These are phyloP conservation scores for Aspergillus sparsus DNA, from an alignment of 495 filamentous ascomycete genomes.

Conservation along the genomic window DNA sequence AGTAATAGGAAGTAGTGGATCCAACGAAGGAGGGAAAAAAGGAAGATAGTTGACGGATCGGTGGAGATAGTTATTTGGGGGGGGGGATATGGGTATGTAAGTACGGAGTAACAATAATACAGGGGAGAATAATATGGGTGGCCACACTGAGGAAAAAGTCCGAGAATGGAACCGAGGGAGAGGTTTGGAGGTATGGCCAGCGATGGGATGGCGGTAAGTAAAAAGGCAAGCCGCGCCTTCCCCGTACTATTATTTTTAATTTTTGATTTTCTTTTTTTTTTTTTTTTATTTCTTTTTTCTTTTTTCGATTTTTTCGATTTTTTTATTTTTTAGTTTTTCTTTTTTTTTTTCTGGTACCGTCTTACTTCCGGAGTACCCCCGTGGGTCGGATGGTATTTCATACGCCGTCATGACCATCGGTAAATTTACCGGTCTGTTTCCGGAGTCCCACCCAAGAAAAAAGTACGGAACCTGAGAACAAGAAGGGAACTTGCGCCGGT, in stretches of 20 bases:
- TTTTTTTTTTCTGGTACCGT: slow-evolving; percentile 22
- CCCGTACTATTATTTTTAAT: slow-evolving; percentile 10
- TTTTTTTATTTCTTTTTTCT: slow-evolving; percentile 18
- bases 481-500: slow-evolving; percentile 8
- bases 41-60: slow-evolving; percentile 30
- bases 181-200: slow-evolving; percentile 21
- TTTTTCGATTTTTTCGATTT: slow-evolving; percentile 15
- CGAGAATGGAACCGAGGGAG: slow-evolving; percentile 30
- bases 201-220: slow-evolving; percentile 29
- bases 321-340: slow-evolving; percentile 18
- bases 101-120: slow-evolving; percentile 37
- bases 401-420: slow-evolving; percentile 26
- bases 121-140: slow-evolving; percentile 23
- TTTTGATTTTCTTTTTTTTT: slow-evolving; percentile 18
- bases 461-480: slow-evolving; percentile 27
- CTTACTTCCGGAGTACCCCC: slow-evolving; percentile 38
- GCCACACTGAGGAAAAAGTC: slow-evolving; percentile 27
- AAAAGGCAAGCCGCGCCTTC: slow-evolving; percentile 25
- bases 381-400: slow-evolving; percentile 31
- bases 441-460: slow-evolving; percentile 29
- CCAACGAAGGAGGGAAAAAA: slow-evolving; percentile 25
- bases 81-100: slow-evolving; percentile 24
- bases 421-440: slow-evolving; percentile 35
- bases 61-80: slow-evolving; percentile 26
- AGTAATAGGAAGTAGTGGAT: slow-evolving; percentile 27